Evolutionary conservation across 225 moss, liverwort and hornwort genomes (phyloP), one percentile per base, ranked within the genome.

Genomic region (Lunularia cruciata): DNA sequence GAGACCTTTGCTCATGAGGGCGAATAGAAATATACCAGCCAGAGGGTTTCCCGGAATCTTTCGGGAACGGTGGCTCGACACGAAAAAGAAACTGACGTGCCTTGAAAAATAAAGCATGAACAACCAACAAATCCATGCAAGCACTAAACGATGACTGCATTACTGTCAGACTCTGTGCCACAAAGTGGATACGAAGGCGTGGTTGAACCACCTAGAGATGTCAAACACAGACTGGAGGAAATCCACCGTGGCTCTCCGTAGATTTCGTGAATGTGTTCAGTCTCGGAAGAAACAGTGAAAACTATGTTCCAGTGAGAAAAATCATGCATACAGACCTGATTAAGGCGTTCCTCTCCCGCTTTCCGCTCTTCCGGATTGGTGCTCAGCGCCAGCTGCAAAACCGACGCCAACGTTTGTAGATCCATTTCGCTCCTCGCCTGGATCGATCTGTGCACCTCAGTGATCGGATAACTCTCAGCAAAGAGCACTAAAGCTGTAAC

Each of bases 291-390:
- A 13, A 31, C 12, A 2, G 12, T 14, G 32, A 47, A 26, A 18
- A 26, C 23, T 20, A 25, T 20, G 27, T 33, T 18, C 9, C 11
- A 43, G 23, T 2, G 3, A n/a, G 9, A 20, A 67, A 0, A 23
- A 47, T 23, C 33, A 67, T 8, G 22, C 12, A 35, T 14, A 33
- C 20, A 7, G 46, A 95, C 96, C 96, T 98, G 93, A 77, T 90
- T 98, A 26, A 98, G 93, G 46, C 91, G 91, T 83, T 98, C 93
- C 69, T 98, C 98, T 58, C 98, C 93, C 16, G 88, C 91, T 72
- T 98, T 98, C 45, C 88, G 89, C 76, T 98, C 98, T 42, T 93
- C 98, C 15, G 91, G 90, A 79, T 83, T 88, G 37, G 98, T 98
- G 81, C 98, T 98, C 47, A 98, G 85, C 62, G 91, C 93, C 28